A percentile compares a stretch with the other conserved stretches of the same genome.
phyloP scores from a whole-genome alignment of 2,329 filamentous ascomycete genomes.

The Talaromyces albobiverticillius region DNA sequence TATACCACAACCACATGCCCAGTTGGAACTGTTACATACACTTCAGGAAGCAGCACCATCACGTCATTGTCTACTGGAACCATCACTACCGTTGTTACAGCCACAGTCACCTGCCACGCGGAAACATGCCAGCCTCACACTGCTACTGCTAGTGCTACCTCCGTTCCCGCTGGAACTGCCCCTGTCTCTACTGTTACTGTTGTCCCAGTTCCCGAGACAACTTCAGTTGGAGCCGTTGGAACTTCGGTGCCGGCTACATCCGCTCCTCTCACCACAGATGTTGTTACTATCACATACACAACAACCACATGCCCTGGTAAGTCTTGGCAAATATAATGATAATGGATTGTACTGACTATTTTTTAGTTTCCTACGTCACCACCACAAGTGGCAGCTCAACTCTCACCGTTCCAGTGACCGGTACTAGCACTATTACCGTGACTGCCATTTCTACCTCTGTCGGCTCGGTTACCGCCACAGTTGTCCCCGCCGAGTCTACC shows the following conservation, averaged over 20 bases:
- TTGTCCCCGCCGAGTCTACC: neutral
- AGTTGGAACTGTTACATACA: slow-evolving; percentile 6
- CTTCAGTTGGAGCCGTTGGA: no score
- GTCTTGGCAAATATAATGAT: neutral
- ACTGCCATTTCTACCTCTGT: slow-evolving; percentile 12
- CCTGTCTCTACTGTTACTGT: no score
- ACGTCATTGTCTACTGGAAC: slow-evolving; percentile 4
- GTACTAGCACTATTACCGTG: slow-evolving; percentile 15
- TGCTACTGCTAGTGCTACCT: neutral
- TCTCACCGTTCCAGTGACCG: slow-evolving; percentile 12
- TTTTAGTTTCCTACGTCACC: slow-evolving; percentile 8
- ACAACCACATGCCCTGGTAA: slow-evolving; percentile 16
- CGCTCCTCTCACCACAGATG: no score
- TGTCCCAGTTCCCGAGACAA: no score
- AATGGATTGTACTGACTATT: neutral
- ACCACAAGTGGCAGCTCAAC: slow-evolving; percentile 13
- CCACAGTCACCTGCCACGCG: slow-evolving; percentile 9
- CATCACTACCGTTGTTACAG: neutral
- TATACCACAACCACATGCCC: slow-evolving; percentile 10
- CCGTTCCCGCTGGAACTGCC: neutral
- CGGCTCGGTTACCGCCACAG: neutral
- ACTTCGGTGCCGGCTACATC: no score
- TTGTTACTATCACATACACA: slow-evolving; percentile 10
- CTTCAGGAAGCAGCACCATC: slow-evolving; percentile 3
- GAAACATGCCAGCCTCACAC: slow-evolving; percentile 2